A percentile compares a stretch with the other conserved stretches of the same genome.
Conservation (phyloP, 768 basidiomycete species). For the Pulveroboletus sp. region DNA sequence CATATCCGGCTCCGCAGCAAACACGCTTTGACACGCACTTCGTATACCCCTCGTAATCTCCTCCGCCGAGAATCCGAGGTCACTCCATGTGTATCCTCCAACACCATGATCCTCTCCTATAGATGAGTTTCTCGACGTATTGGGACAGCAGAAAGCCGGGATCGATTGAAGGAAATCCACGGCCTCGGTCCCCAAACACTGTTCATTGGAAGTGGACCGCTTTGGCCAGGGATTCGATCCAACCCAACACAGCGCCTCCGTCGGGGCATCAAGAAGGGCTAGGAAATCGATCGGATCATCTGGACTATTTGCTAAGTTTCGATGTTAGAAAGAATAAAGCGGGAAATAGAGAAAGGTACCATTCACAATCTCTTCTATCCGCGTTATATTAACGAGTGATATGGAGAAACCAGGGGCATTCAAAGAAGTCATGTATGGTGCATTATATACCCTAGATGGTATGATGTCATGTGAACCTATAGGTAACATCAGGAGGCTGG, state of each 20-base stretch:
- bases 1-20: slow-evolving; percentile 47
- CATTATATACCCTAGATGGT: slow-evolving; percentile 46
- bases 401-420: slow-evolving; percentile 61
- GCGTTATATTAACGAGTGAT: slow-evolving; percentile 48
- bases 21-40: slow-evolving; percentile 40
- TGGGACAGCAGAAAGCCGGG: neutral
- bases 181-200: slow-evolving; percentile 6
- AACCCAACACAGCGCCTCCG: slow-evolving; percentile 42
- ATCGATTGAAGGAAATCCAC: slow-evolving; percentile 3
- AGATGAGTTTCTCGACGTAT: neutral
- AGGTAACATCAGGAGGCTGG: neutral
- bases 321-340: neutral
- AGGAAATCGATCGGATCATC: slow-evolving; percentile 21
- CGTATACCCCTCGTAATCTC: slow-evolving; percentile 10
- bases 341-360: neutral
- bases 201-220: neutral
- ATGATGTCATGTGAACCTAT: slow-evolving; percentile 31
- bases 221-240: slow-evolving; percentile 34
- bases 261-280: slow-evolving; percentile 41
- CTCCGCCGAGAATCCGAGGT: slow-evolving; percentile 9
- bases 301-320: slow-evolving; percentile 12
- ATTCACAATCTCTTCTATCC: slow-evolving; percentile 13
- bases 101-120: no score
- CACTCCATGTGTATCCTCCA: slow-evolving; percentile 3
- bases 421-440: slow-evolving; percentile 57